Evolutionary conservation across 441 rosid species (phyloP).

Genomic region (Jatropha multifida): DNA sequence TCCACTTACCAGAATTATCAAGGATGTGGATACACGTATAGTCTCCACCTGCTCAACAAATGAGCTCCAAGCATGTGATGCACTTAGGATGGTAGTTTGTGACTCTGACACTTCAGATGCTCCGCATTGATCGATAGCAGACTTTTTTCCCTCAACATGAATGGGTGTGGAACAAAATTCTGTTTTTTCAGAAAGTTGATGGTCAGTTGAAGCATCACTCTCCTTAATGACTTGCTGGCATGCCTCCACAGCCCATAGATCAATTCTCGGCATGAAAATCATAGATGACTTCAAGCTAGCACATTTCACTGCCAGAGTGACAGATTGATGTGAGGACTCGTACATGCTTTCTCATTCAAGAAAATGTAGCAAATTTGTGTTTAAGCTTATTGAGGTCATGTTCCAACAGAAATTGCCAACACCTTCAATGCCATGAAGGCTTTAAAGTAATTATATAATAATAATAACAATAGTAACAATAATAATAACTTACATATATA

Average conservation of each 20-base stretch:
- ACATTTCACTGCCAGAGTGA: conserved; percentile 77
- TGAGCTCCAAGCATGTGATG: conserved; percentile 79
- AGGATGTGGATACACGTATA: conserved; percentile 64
- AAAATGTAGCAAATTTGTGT: neutral
- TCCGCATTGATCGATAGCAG: conserved; percentile 22
- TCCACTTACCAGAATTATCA: conserved; percentile 79
- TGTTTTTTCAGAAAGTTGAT: conserved; percentile 28
- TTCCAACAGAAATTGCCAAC: neutral
- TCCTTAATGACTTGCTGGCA: conserved; percentile 37
- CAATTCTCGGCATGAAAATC: conserved; percentile 91
- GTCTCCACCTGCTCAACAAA: conserved; percentile 92
- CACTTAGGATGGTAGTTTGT: conserved; percentile 32
- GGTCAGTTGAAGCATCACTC: conserved; percentile 25
- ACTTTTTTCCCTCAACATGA: conserved; percentile 24
- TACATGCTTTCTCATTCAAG: conserved; percentile 7
- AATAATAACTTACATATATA: neutral
- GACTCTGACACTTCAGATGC: conserved; percentile 32
- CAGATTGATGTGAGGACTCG: conserved; percentile 28
- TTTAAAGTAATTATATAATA: neutral
- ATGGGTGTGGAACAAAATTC: conserved; percentile 28
- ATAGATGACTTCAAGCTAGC: conserved; percentile 61
- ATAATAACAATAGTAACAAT: neutral
- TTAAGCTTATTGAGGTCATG: neutral
- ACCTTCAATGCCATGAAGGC: neutral
- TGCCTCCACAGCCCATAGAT: conserved; percentile 87